phyloP scores from a whole-genome alignment of 768 basidiomycete species.

The Amylocystis lapponica region DNA sequence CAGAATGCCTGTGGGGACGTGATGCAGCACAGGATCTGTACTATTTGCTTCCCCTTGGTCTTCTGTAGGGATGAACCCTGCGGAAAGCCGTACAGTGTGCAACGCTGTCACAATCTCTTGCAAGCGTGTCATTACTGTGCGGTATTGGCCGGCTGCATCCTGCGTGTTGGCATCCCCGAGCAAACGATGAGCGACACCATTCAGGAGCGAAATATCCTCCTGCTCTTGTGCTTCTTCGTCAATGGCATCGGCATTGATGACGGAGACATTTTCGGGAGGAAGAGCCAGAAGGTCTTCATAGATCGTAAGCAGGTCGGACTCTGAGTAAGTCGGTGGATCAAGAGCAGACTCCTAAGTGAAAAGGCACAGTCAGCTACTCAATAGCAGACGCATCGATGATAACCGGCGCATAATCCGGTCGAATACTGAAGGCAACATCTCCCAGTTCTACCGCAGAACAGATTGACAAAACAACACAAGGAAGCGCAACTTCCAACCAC shows the following conservation, averaged over 20 bases:
- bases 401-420: too few species aligned
- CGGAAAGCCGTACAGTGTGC: background rate
- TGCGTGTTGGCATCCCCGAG: conserved; percentile 9
- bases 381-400: too few species aligned
- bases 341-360: background rate
- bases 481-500: too few species aligned
- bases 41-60: background rate
- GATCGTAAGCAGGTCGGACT: conserved; percentile 32
- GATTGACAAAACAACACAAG: too few species aligned
- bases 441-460: too few species aligned
- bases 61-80: background rate
- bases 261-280: conserved; percentile 7
- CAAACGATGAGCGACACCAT: conserved; percentile 31
- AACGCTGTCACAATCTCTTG: conserved; percentile 8
- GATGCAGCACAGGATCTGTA: background rate
- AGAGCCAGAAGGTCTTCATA: conserved; percentile 36
- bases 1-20: conserved; percentile 5
- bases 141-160: background rate
- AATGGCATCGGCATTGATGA: conserved; percentile 3
- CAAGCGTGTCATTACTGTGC: conserved; percentile 7
- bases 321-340: conserved; percentile 21
- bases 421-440: too few species aligned
- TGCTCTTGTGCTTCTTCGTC: conserved; percentile 2
- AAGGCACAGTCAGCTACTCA: too few species aligned
- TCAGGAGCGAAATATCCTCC: conserved; percentile 23